Evolutionary conservation across 2,329 filamentous ascomycete species (phyloP), one percentile per base, ranked within the genome.

Genomic region (Ilyonectria destructans): DNA sequence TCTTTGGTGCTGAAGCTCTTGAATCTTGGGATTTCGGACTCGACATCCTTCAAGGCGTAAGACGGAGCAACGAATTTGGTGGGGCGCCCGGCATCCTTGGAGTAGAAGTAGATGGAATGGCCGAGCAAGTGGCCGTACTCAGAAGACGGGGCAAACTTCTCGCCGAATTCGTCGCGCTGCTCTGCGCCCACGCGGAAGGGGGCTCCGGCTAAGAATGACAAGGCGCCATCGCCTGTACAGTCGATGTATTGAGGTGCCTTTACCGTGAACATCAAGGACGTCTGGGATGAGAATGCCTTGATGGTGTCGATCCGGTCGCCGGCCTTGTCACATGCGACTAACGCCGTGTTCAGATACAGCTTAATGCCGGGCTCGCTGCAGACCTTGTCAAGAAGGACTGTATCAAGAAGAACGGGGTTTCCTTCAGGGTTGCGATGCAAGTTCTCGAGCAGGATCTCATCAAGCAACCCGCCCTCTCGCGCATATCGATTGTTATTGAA

Each of bases 241-340:
- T 75, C 74, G 29, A 73, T 69, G 56, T 63, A 75, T 56, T 74
- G 74, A 3, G 45, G 21, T 5, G 81, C 80, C 72, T 78, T 78
- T 66, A 80, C 59, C n/a, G 57, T 67, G 35, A 69, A 69, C 65
- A 71, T 71, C 15, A 73, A 63, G 4, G 74, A 73, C 6, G 64
- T 70, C 59, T 76, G 74, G 3, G 74, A 71, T 23, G 68, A 73
- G 63, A 76, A 76, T n/a, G 73, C 74, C 56, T 66, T 69, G 62
- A 76, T 56, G 8, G 33, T 29, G 13, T 54, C 62, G 66, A 76
- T 76, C 19, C 73, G 67, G 49, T 73, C 62, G 17, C 67, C 67
- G n/a, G 63, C 65, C 55, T 76, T 75, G 26, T 67, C 68, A 48
- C 74, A 76, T 6, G 60, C 71, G 12, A 74, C 61, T 9, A 76